Conservation (phyloP, 176 grass and related monocot species). For the Zizania latifolia region DNA sequence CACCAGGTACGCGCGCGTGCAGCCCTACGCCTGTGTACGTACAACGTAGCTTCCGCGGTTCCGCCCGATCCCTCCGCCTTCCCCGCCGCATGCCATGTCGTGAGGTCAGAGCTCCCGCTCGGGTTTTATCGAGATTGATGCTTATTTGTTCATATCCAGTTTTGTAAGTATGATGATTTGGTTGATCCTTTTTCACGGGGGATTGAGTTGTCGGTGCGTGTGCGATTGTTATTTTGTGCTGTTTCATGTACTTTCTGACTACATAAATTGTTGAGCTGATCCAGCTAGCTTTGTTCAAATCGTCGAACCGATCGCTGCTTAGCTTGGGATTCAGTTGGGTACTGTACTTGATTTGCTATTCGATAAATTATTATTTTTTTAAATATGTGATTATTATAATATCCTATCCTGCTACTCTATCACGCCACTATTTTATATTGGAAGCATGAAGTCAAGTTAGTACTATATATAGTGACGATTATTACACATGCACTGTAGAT, state of each 20-base stretch:
- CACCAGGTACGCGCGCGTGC: neutral
- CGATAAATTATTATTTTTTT: no score
- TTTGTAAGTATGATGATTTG: no score
- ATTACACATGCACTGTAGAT: no score
- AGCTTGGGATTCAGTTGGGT: neutral
- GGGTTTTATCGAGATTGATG: neutral
- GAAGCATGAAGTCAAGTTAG: no score
- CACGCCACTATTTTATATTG: no score
- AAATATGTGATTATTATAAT: no score
- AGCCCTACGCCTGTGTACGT: neutral
- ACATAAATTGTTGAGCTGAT: neutral
- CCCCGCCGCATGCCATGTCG: neutral
- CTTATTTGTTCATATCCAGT: no score
- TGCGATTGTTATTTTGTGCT: conserved; percentile 30
- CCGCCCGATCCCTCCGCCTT: neutral
- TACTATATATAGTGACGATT: no score
- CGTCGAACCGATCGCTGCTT: neutral
- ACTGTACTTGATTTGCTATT: no score
- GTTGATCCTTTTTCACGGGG: neutral
- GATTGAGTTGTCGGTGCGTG: neutral
- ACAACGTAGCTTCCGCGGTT: neutral
- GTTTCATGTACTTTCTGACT: neutral
- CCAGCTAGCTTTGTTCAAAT: neutral
- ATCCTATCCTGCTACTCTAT: no score
- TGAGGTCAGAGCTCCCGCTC: neutral